Base-by-base conservation (phyloP, 495 filamentous ascomycete genomes). In the Hypoxylon fragiforme region DNA sequence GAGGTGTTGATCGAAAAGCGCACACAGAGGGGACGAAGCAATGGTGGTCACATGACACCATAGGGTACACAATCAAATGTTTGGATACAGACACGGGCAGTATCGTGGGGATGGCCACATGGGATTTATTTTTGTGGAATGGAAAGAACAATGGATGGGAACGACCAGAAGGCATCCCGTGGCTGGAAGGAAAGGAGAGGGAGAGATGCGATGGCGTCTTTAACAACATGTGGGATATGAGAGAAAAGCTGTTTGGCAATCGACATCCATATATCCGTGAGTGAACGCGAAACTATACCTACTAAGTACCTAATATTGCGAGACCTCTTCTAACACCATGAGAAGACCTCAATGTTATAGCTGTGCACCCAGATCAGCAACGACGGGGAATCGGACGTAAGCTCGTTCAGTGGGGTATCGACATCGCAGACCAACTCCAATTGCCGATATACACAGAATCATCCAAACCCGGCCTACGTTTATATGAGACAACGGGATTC, bases 371-470 rank as follows among this genome's bases (percentile, higher is more conserved):
- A 1, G 62, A 68, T 11, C 62, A 75, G 51, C 73, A 71, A 48
- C 62, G 63, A 13, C 68, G 69, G 15, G 75, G 75, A 3, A 64
- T 59, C 19, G 75, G 68, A 9, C 60, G 62, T 20, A 42, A 70
- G 37, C 54, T 79, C 20, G 64, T 77, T 44, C 46, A 71, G 28
- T 79, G 74, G 76, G 77, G 76, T 9, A 63, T 70, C n/a, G 24
- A 68, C 37, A 64, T 69, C 40, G 73, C 74, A 1, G 73, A 74
- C 44, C 62, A 71, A 32, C 32, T 75, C 16, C 63, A 64, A 14
- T 47, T 79, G 2, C 67, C 69, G 34, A 63, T 72, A 36, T 76
- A 72, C 24, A 59, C 76, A 7, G 72, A 79, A 48, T 44, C 75
- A 3, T 75, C 73, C 5, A 67, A 69, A n/a, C 40, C 59, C 12